phyloP scores from a whole-genome alignment of 1,284 basidiomycete species.

The Puccinia hordei region DNA sequence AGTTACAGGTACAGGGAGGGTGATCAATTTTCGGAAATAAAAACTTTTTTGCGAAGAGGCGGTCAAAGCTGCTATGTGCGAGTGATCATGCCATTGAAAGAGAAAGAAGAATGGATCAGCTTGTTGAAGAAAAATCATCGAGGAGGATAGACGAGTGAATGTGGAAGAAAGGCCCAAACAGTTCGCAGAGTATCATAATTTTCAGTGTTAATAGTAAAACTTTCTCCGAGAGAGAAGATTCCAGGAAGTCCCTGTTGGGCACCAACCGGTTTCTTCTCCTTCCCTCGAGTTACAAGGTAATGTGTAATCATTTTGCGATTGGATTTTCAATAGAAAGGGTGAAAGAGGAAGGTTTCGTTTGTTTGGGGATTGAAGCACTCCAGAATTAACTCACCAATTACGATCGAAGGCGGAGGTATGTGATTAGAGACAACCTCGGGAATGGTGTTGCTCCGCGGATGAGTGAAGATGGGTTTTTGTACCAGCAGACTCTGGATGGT shows the following conservation, averaged over 20 bases:
- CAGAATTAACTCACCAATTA: neutral
- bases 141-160: neutral
- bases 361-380: neutral
- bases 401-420: neutral
- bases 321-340: neutral
- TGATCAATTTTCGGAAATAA: no score
- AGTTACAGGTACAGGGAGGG: no score
- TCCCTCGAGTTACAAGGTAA: conserved; percentile 3
- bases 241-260: neutral
- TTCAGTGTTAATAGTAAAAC: conserved; percentile 16
- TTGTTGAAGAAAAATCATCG: neutral
- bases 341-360: neutral
- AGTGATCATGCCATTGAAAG: neutral
- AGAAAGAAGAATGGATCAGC: neutral
- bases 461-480: neutral
- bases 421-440: no score
- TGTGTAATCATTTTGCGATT: conserved; percentile 20
- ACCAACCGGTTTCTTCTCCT: neutral
- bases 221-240: conserved; percentile 8
- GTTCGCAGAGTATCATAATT: conserved; percentile 7
- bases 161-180: neutral
- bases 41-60: no score
- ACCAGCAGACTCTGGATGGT: neutral
- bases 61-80: no score
- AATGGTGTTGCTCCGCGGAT: neutral